Percentiles rank a stretch among this genome's conserved stretches.
Conservation (phyloP, 2,329 filamentous ascomycete genomes). For the Zalaria sp. region DNA sequence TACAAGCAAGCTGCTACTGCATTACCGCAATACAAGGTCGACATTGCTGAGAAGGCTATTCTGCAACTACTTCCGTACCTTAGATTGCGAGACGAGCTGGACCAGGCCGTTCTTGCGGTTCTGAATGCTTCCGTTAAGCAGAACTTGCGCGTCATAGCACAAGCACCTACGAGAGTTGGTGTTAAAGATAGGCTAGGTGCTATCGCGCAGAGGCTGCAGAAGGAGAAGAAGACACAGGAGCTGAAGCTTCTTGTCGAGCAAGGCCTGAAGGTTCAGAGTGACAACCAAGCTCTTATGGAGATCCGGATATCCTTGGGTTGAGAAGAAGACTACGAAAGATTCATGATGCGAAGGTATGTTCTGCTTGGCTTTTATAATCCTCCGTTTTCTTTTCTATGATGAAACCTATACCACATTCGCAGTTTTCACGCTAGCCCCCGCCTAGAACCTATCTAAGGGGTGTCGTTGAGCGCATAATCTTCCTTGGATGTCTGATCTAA, state of each 20-base stretch:
- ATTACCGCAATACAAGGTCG: constrained; percentile 17
- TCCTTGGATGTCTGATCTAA: constrained; percentile 5
- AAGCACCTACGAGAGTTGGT: neutral
- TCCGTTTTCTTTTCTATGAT: constrained; percentile 4
- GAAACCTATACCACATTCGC: constrained; percentile 10
- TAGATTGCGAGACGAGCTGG: constrained; percentile 28
- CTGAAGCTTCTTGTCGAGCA: neutral
- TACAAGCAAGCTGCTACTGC: constrained; percentile 39
- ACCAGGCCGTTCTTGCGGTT: constrained; percentile 40
- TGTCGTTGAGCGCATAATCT: constrained; percentile 2
- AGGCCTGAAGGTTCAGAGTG: neutral
- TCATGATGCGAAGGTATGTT: neutral
- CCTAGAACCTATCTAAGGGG: neutral
- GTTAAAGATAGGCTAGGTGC: neutral
- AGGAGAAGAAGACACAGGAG: neutral
- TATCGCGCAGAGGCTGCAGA: neutral
- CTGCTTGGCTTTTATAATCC: neutral
- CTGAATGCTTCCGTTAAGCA: constrained; percentile 27
- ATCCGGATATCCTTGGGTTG: too few species aligned
- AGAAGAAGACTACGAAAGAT: neutral
- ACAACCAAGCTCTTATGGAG: neutral
- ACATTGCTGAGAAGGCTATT: constrained; percentile 32
- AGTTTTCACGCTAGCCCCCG: constrained; percentile 8
- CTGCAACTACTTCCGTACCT: constrained; percentile 34
- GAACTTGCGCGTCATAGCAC: constrained; percentile 9